Base-by-base conservation (phyloP, 208 protist species). In the Wallacemonas sp. region DNA sequence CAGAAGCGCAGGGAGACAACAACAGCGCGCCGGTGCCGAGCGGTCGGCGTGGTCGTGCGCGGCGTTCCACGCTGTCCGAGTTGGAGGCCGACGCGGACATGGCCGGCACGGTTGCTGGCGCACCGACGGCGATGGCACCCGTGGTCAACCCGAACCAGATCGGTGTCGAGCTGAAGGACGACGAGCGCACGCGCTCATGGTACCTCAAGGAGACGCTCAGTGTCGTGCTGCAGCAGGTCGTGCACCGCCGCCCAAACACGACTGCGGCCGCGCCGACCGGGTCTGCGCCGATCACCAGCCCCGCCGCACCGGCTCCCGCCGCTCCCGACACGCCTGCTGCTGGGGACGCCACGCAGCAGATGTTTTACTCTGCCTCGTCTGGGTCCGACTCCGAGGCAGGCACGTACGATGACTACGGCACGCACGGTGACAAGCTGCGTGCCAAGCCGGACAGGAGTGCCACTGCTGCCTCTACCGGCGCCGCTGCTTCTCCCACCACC, bases 131-230 rank as follows among this genome's bases (percentile, higher is more conserved):
- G 2, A 60, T 54, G 29, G 58, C 61, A 24, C 55, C 34, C 4
- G 17, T 61, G 44, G 54, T 69, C 21, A 94, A 94, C 72, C 88
- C 88, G 17, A 94, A 94, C 61, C 88, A 94, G 56, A 86, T 94
- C 29, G 88, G 88, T 19, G 68, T 83, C n/a, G 85, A 81, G 14
- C 71, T 92, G 16, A 80, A 68, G 27, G 76, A 82, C 26, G 77
- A 78, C 6, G 57, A 74, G 33, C 72, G 60, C 36, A 85, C 87
- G 48, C 75, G 79, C 36, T 81, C 73, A 36, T 94, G 88, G 88
- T 91, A 90, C 61, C 61, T 86, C 19, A 74, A 85, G 60, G 74
- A 88, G 44, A 76, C 85, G 14, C 65, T 94, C 30, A 67, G 74
- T 27, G 54, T 74, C 11, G 78, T 83, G 2, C 68, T 94, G 27